Evolutionary conservation across 352 stramenopile genomes (phyloP), one percentile per base, ranked within the genome.

Genomic region (Phytophthora capsici): DNA sequence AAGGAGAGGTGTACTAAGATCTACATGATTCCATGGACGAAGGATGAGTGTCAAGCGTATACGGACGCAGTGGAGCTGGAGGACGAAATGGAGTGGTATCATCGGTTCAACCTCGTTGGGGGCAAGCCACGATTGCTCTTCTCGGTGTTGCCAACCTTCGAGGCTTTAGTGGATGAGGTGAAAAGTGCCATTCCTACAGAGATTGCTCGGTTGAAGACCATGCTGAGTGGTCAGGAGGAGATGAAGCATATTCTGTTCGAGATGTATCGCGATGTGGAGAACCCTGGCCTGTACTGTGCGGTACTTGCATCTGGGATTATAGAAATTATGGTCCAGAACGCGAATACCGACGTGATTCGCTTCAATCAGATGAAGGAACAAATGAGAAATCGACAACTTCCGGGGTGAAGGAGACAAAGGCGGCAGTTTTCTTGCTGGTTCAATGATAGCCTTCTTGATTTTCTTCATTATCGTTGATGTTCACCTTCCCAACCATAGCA

Each of bases 11-110:
- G 68, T 48, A 66, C 69, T 25, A 57, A 62, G 30, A 51, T 75
- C 37, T 69, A 57, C 41, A 72, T 75, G 67, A 66, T 69, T 69
- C 62, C 62, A 59, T 72, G 67, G 67, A 69, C 38, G 14, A 72
- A 52, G 65, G 34, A 0, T 13, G 67, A 75, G 57, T 72, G 67
- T 22, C 50, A 60, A 26, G 19, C 9, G 4, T 63, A 71, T 26
- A 56, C 50, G 37, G 38, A 75, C 10, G 12, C 32, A 17, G 56
- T 67, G 49, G 25, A 28, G 3, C 45, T 49, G 38, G 28, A 63
- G n/a, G 55, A 68, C 19, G 40, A 61, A 59, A 50, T 71, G 13
- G 50, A 71, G 37, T 75, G 49, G 43, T 41, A 53, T 16, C 61
- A 30, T n/a, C 71, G 38, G 25, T 71, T 68, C 36, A 61, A 65